A percentile compares a stretch with the other conserved stretches of the same genome.
These are phyloP conservation scores for Anisodus tanguticus DNA, from an alignment of 257 asterid genomes.

Conservation along the genomic window DNA sequence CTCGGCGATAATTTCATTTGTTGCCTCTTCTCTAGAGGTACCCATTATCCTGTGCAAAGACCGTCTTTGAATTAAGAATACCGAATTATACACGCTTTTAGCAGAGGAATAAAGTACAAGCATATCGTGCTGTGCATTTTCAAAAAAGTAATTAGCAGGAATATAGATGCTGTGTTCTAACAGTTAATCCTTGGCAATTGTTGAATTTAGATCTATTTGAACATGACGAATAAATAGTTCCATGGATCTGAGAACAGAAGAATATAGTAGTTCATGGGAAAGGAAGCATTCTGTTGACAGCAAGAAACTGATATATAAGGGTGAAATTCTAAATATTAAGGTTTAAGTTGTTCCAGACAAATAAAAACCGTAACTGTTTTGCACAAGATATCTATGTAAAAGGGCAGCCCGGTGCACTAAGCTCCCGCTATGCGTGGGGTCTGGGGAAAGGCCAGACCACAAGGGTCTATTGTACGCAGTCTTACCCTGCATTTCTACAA, in stretches of 20 bases:
- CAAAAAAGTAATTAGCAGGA: not conserved
- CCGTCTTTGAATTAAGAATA: conserved; percentile 32
- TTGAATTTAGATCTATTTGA: conserved; percentile 15
- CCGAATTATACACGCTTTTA: conserved; percentile 28
- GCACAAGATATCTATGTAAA: not conserved
- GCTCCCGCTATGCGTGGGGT: no score
- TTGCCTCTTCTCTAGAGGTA: conserved; percentile 41
- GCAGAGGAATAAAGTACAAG: not conserved
- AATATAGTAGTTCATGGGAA: not conserved
- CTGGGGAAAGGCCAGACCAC: no score
- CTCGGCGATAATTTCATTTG: conserved; percentile 41
- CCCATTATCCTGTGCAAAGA: conserved; percentile 35
- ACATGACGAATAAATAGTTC: conserved; percentile 14
- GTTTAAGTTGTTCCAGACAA: not conserved
- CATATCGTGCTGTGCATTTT: conserved; percentile 7
- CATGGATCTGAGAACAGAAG: not conserved
- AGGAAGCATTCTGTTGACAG: not conserved
- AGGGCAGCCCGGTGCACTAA: no score
- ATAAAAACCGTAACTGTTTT: not conserved
- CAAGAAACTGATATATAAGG: not conserved
- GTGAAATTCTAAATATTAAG: not conserved
- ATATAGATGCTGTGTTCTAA: conserved; percentile 23
- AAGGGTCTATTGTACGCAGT: no score
- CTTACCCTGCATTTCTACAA: no score
- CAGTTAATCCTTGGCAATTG: not conserved